Conservation (phyloP, 2,329 filamentous ascomycete genomes). For the Penicillium vulpinum region DNA sequence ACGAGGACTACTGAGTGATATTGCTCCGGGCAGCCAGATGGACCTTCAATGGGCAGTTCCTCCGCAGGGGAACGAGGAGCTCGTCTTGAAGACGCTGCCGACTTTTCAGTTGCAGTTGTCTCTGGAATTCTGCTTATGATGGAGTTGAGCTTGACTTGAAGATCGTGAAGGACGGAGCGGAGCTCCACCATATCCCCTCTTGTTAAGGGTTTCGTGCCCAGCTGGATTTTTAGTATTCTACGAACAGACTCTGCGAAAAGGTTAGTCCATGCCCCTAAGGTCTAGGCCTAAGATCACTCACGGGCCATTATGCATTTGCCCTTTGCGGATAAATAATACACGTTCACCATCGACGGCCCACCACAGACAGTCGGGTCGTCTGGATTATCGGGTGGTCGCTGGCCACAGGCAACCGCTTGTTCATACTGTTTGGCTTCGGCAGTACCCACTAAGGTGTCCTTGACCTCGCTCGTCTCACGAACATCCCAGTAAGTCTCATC, state of each 20-base stretch:
- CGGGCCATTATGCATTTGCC: slow-evolving; percentile 49
- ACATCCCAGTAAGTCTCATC: slow-evolving; percentile 53
- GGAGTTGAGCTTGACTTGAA: slow-evolving; percentile 44
- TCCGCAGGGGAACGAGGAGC: slow-evolving; percentile 25
- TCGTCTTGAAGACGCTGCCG: slow-evolving; percentile 18
- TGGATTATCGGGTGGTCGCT: slow-evolving; percentile 40
- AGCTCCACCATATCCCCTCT: slow-evolving; percentile 48
- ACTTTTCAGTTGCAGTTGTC: slow-evolving; percentile 21
- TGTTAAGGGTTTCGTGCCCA: slow-evolving; percentile 46
- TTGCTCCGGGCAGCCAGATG: slow-evolving; percentile 41
- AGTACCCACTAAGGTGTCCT: slow-evolving; percentile 46
- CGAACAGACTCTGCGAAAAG: slow-evolving; percentile 41
- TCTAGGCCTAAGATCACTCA: slow-evolving; percentile 27
- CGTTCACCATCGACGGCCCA: slow-evolving; percentile 43
- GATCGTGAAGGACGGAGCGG: slow-evolving; percentile 42
- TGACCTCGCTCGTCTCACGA: slow-evolving; percentile 48
- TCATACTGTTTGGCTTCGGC: slow-evolving; percentile 37
- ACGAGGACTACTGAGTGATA: slow-evolving; percentile 47
- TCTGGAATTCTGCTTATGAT: slow-evolving; percentile 47
- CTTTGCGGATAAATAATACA: slow-evolving; percentile 46
- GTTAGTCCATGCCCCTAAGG: not conserved
- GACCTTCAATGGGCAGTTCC: slow-evolving; percentile 38
- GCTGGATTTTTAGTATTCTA: slow-evolving; percentile 46
- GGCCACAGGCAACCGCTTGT: slow-evolving; percentile 31
- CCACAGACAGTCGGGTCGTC: slow-evolving; percentile 44